phyloP scores from a whole-genome alignment of 2,329 filamentous ascomycete species.

The Aspergillus sp. region DNA sequence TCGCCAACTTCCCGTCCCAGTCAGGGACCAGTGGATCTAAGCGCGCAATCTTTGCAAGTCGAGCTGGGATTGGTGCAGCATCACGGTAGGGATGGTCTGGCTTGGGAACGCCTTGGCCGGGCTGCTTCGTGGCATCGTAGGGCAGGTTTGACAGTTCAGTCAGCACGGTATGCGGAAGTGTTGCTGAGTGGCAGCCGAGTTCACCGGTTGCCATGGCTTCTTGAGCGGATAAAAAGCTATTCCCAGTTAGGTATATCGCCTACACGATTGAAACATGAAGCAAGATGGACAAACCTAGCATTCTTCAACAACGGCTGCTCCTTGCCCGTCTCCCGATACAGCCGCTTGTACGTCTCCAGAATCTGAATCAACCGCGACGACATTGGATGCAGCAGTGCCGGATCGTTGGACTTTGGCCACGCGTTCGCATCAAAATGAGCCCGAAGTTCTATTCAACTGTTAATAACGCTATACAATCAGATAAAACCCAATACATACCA shows the following conservation, averaged over 20 bases:
- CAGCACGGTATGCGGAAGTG: slow-evolving; percentile 9
- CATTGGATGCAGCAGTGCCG: slow-evolving; percentile 45
- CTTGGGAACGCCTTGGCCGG: not conserved
- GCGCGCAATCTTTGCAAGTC: not conserved
- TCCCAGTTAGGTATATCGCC: not conserved
- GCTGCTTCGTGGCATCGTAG: slow-evolving; percentile 9
- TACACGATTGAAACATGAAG: not conserved
- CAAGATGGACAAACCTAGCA: not conserved
- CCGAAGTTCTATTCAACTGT: slow-evolving; percentile 31
- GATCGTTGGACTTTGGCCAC: slow-evolving; percentile 47
- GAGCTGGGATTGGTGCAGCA: not conserved
- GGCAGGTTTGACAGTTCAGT: slow-evolving; percentile 9
- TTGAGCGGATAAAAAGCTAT: slow-evolving; percentile 10
- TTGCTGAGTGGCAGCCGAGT: slow-evolving; percentile 11
- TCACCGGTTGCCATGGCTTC: slow-evolving; percentile 13
- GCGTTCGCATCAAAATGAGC: slow-evolving; percentile 40
- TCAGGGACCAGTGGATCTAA: not conserved
- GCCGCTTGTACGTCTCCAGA: slow-evolving; percentile 42
- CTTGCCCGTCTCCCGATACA: slow-evolving; percentile 45
- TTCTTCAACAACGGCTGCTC: slow-evolving; percentile 36
- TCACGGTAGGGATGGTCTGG: no score
- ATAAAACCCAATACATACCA: slow-evolving; percentile 20
- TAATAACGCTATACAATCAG: not conserved
- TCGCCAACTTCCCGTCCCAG: not conserved
- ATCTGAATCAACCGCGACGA: slow-evolving; percentile 47